A percentile compares a stretch with the other conserved stretches of the same genome.
phyloP scores from a whole-genome alignment of 2,329 filamentous ascomycete genomes.

The Bipolaris zeicola region DNA sequence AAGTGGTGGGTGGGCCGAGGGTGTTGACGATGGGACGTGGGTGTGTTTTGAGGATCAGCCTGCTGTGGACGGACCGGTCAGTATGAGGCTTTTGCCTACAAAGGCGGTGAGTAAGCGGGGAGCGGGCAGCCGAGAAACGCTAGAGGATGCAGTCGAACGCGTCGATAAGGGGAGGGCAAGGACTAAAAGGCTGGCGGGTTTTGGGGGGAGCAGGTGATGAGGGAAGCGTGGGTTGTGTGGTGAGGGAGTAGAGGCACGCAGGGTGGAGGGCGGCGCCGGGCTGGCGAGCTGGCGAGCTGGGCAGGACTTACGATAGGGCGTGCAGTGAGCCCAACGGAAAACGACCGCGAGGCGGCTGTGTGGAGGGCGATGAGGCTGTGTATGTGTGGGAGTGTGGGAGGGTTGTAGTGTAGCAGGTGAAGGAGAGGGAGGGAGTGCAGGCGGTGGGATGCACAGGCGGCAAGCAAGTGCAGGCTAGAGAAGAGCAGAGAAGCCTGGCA shows the following conservation, averaged over 20 bases:
- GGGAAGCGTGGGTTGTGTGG: slow-evolving; percentile 15
- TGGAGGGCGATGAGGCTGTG: slow-evolving; percentile 8
- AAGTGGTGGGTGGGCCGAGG: slow-evolving; percentile 24
- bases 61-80: slow-evolving; percentile 48
- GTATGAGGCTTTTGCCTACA: slow-evolving; percentile 49
- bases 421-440: slow-evolving; percentile 23
- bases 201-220: slow-evolving; percentile 19
- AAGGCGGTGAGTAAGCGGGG: slow-evolving; percentile 50
- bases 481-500: slow-evolving; percentile 33
- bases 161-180: neutral
- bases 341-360: slow-evolving; percentile 27
- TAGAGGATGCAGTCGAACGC: slow-evolving; percentile 22
- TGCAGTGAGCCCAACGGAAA: slow-evolving; percentile 47
- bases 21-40: slow-evolving; percentile 26
- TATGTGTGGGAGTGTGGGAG: slow-evolving; percentile 12
- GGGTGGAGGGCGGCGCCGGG: slow-evolving; percentile 31
- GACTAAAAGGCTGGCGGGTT: slow-evolving; percentile 7
- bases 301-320: slow-evolving; percentile 46
- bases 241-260: slow-evolving; percentile 22
- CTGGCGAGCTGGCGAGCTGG: slow-evolving; percentile 32
- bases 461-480: slow-evolving; percentile 39
- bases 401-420: slow-evolving; percentile 1
- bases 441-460: slow-evolving; percentile 19
- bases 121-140: slow-evolving; percentile 34
- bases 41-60: slow-evolving; percentile 44